phyloP scores from a whole-genome alignment of 2,329 filamentous ascomycete genomes.

The Tricladium varicosporioides region DNA sequence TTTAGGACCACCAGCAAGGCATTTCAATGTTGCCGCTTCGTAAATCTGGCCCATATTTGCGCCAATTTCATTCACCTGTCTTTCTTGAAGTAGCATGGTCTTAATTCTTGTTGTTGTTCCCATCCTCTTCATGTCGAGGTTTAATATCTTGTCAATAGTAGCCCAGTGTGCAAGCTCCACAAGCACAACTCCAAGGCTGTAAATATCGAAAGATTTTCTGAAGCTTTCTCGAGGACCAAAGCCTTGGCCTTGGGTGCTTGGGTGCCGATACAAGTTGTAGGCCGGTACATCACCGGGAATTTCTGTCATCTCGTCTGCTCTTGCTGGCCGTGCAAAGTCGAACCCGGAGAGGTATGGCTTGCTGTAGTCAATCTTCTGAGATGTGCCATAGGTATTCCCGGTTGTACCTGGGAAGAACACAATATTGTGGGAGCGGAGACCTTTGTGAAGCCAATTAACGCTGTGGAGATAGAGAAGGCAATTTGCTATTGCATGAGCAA shows the following conservation, averaged over 20 bases:
- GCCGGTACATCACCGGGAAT: slow-evolving; percentile 43
- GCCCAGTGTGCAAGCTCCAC: slow-evolving; percentile 54
- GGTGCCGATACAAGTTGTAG: slow-evolving; percentile 52
- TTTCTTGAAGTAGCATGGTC: slow-evolving; percentile 33
- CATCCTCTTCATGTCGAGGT: slow-evolving; percentile 39
- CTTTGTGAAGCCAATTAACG: slow-evolving; percentile 58
- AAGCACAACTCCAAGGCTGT: slow-evolving; percentile 50
- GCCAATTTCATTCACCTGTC: slow-evolving; percentile 36
- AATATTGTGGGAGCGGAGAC: slow-evolving; percentile 52
- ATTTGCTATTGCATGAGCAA: slow-evolving; percentile 51
- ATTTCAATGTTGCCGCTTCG: slow-evolving; percentile 38
- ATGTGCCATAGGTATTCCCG: not conserved
- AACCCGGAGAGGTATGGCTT: slow-evolving; percentile 51
- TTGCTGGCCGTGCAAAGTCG: slow-evolving; percentile 52
- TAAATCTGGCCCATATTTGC: slow-evolving; percentile 42
- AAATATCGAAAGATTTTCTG: slow-evolving; percentile 49
- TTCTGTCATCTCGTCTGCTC: slow-evolving; percentile 50
- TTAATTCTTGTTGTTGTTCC: slow-evolving; percentile 39
- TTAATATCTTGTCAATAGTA: slow-evolving; percentile 43
- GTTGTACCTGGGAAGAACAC: slow-evolving; percentile 44
- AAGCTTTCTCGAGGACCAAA: slow-evolving; percentile 18
- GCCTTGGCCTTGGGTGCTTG: slow-evolving; percentile 19
- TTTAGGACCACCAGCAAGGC: slow-evolving; percentile 36
- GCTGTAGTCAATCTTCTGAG: slow-evolving; percentile 35
- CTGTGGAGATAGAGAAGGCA: slow-evolving; percentile 54